phyloP scores from a whole-genome alignment of 495 filamentous ascomycete genomes.

The Penicillium daleae region DNA sequence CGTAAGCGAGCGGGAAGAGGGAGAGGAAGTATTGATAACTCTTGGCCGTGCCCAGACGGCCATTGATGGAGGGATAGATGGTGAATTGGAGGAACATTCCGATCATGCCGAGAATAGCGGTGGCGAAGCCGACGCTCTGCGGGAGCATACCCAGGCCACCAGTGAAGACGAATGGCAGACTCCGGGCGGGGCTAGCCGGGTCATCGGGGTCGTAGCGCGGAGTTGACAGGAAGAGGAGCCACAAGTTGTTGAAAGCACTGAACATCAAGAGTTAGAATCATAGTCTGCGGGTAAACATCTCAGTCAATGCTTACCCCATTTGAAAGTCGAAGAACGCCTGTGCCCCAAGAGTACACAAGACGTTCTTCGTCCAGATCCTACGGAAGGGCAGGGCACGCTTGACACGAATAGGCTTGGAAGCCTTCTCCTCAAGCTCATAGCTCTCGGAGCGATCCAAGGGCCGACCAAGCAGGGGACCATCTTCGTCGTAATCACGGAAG shows the following conservation, averaged over 20 bases:
- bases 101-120: conserved; percentile 75
- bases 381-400: conserved; percentile 62
- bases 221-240: conserved; percentile 83
- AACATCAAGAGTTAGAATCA: not conserved
- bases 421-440: conserved; percentile 49
- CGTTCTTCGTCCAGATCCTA: conserved; percentile 79
- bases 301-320: conserved; percentile 46
- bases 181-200: conserved; percentile 44
- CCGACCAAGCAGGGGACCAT: conserved; percentile 38
- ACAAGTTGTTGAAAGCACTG: conserved; percentile 77
- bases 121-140: conserved; percentile 72
- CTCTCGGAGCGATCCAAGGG: conserved; percentile 34
- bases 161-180: conserved; percentile 72
- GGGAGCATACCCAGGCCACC: conserved; percentile 80
- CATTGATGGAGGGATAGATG: conserved; percentile 71
- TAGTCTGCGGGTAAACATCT: not conserved
- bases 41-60: conserved; percentile 66
- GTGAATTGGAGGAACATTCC: conserved; percentile 78
- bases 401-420: conserved; percentile 32
- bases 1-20: conserved; percentile 76
- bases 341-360: conserved; percentile 66
- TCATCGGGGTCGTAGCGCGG: conserved; percentile 64
- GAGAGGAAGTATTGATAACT: conserved; percentile 70
- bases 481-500: conserved; percentile 44
- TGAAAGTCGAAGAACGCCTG: conserved; percentile 76